Evolutionary conservation across 305 asterid genomes (phyloP), one percentile per base, ranked within the genome.

Genomic region (Fraxinus dipetala): DNA sequence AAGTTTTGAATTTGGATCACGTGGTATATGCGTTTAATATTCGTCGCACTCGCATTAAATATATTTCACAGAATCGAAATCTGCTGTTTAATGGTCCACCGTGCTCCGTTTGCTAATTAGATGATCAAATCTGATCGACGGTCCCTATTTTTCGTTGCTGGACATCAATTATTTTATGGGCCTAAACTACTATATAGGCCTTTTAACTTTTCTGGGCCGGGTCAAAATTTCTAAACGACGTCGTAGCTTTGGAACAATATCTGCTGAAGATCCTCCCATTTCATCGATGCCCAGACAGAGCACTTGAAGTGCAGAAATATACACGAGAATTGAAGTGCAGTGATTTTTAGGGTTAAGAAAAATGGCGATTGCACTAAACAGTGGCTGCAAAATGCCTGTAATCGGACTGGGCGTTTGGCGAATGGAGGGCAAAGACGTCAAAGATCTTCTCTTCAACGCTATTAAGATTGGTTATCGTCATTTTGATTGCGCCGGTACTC

Each of bases 351-450:
- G 20, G 40, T 56, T 43, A n/a, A 10, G 18, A 56, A 83, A 80
- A 85, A 91, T 89, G 94, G 89, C 86, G 80, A 83, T 87, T 63
- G 74, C 85, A 24, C 88, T 91, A 16, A 87, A 75, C 82, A 91
- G 72, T 11, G 94, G 94, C 26, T 91, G 80, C 85, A 73, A 90
- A 61, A 88, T 91, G 93, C 94, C 94, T 30, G 18, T 82, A 0
- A 43, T 89, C 6, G 94, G 94, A 2, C 89, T 91, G 3, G 94
- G 94, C 6, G 93, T 91, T 31, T 91, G 92, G 92, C 86, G 93
- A 24, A 88, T 88, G 93, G 93, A 89, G 40, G 89, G 87, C 84
- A 88, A 87, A 79, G 92, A 91, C 14, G 84, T 91, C 0, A 89
- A 87, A 82, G 65, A 87, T 84, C 87, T 91, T 35, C 86, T 91